Percentiles rank a stretch among this genome's conserved stretches.
These are phyloP conservation scores for Trichoderma virens DNA, from an alignment of 495 filamentous ascomycete genomes.

Conservation along the genomic window DNA sequence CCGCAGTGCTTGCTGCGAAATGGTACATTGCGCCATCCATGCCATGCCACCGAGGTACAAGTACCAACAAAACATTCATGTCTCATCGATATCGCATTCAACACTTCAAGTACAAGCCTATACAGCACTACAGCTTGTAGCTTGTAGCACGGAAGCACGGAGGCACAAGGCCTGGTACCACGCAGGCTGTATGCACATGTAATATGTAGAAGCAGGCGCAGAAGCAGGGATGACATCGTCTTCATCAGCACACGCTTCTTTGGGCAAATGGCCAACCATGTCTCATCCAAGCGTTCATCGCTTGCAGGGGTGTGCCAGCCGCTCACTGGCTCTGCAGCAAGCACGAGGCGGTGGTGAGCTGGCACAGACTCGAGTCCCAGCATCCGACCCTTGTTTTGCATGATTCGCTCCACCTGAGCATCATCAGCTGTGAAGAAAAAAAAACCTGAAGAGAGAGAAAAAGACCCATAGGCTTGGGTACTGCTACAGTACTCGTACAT, in stretches of 20 bases:
- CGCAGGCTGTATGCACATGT: neutral
- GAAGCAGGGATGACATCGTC: conserved; percentile 1
- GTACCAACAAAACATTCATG: no score
- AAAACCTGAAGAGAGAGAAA: neutral
- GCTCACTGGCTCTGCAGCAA: conserved; percentile 5
- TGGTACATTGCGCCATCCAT: no score
- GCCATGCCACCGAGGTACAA: no score
- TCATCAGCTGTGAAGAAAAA: neutral
- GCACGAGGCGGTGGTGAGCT: conserved; percentile 7
- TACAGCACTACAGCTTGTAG: no score
- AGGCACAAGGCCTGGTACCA: no score
- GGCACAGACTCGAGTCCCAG: neutral
- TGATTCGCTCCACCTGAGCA: neutral
- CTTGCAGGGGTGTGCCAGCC: conserved; percentile 6
- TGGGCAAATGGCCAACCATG: neutral
- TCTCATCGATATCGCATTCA: no score
- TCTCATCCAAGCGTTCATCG: conserved; percentile 6
- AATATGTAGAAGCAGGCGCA: neutral
- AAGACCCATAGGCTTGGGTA: no score
- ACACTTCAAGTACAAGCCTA: no score
- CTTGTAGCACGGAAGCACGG: no score
- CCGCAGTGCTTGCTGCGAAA: no score
- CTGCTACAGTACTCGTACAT: no score
- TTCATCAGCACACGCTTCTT: neutral
- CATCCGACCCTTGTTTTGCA: neutral